Base-by-base conservation (phyloP, 768 basidiomycete species). In the Pleurotus salmoneostramineus region DNA sequence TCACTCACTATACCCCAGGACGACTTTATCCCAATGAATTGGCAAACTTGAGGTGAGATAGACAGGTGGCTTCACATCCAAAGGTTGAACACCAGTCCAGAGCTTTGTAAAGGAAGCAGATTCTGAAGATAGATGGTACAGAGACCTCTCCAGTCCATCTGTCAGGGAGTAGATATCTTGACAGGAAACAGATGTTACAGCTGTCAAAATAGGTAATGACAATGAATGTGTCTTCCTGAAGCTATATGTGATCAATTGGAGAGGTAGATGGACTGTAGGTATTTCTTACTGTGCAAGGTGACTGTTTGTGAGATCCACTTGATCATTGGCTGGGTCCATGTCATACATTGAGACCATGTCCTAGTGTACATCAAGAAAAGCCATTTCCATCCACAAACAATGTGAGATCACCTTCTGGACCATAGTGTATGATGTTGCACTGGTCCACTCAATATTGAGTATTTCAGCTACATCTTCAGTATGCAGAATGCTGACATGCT, bases 1-100 rank as follows among this genome's bases (percentile, higher is more conserved):
- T 17, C 3, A 69, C 82, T 35, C 61, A 90, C 90, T 78, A 61
- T 78, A 83, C 42, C 91, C 93, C 47, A 87, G 70, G 35, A 93
- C 62, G 27, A 94, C 73, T 0, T 69, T 56, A 36, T 84, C 81
- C 0, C 83, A 68, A 46, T 85, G 84, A 6, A 93, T 65, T 4
- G 87, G 84, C 32, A 87, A 69, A 7, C 79, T 64, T 0, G 73
- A 71, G 4, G 78, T 78, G 43, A 79, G n/a, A 36, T 33, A 37
- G 12, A 43, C 35, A 48, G 14, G 33, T 31, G 52, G 33, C 40
- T 43, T 50, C 14, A 40, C 37, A 14, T 17, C 37, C 7, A 6
- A 52, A 56, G 32, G 40, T 50, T 44, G 47, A 33, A 65, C 62
- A 47, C 67, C n/a, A n/a, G n/a, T 64, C 75, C 75, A 75, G 5